Conservation (phyloP, 1,284 basidiomycete species). For the Jaminaea rosea region DNA sequence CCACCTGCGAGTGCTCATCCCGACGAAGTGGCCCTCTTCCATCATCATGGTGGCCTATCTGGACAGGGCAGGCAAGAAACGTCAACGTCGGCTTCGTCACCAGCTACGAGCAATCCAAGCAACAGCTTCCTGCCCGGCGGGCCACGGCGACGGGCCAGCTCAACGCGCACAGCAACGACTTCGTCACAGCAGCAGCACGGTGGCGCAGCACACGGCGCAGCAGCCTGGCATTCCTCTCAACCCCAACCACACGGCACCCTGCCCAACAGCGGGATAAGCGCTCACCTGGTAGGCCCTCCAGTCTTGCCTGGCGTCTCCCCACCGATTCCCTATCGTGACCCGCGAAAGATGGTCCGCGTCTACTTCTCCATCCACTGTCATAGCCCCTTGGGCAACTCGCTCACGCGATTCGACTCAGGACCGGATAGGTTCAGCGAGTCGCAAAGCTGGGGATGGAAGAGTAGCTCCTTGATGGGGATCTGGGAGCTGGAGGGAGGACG, state of each 20-base stretch:
- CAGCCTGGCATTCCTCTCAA: too few relatives aligned
- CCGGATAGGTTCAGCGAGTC: constrained; percentile 72
- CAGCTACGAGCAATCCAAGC: too few relatives aligned
- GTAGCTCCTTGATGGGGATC: constrained; percentile 44
- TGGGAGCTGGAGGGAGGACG: constrained; percentile 48
- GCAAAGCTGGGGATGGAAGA: constrained; percentile 54
- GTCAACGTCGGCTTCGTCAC: too few relatives aligned
- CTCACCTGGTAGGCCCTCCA: neutral
- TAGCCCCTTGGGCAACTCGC: constrained; percentile 66
- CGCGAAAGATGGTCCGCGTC: constrained; percentile 48
- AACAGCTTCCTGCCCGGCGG: too few relatives aligned
- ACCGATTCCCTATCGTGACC: constrained; percentile 47
- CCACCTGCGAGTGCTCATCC: constrained; percentile 46
- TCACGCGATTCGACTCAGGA: constrained; percentile 73
- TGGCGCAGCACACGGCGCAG: too few relatives aligned
- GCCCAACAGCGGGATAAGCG: too few relatives aligned
- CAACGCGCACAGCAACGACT: too few relatives aligned
- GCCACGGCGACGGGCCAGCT: too few relatives aligned
- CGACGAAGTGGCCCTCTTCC: neutral
- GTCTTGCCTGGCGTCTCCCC: neutral
- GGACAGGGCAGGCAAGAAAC: too few relatives aligned
- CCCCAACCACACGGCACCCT: neutral
- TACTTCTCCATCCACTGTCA: constrained; percentile 79
- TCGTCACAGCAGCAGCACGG: too few relatives aligned
- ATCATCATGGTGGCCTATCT: too few relatives aligned